Evolutionary conservation across 2,329 filamentous ascomycete species (phyloP).

Genomic region (Huntiella omanensis): DNA sequence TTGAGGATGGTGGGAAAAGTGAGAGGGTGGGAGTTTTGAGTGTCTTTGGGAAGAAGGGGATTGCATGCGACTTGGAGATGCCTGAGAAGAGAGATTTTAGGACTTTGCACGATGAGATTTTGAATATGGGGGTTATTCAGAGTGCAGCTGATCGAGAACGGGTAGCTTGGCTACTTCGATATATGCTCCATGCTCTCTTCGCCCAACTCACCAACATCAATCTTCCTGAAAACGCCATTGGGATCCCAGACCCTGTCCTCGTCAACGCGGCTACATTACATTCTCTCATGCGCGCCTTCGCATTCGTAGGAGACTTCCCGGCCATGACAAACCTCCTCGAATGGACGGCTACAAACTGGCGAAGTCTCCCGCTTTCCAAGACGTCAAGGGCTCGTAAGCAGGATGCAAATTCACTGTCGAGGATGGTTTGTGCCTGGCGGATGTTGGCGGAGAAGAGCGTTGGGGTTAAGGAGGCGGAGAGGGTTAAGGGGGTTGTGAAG

Average conservation of each 20-base stretch:
- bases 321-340: conserved; percentile 36
- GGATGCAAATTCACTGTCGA: conserved; percentile 17
- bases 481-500: conserved; percentile 17
- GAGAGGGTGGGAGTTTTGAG: no score
- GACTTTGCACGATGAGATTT: conserved; percentile 5
- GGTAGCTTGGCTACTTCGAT: conserved; percentile 6
- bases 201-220: neutral
- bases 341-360: conserved; percentile 38
- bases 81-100: neutral
- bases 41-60: no score
- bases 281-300: conserved; percentile 35
- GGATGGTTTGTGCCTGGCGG: conserved; percentile 27
- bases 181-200: conserved; percentile 4
- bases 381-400: conserved; percentile 14
- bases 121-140: neutral
- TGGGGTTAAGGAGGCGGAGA: conserved; percentile 15
- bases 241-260: neutral
- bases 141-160: neutral
- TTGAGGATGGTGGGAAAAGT: neutral
- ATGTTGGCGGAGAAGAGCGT: conserved; percentile 28
- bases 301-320: conserved; percentile 36
- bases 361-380: conserved; percentile 13
- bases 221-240: neutral
- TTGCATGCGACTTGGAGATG: neutral
- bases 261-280: conserved; percentile 6